Conservation (phyloP, 2,329 filamentous ascomycete genomes). For the Paecilomyces dactylethromorphus region DNA sequence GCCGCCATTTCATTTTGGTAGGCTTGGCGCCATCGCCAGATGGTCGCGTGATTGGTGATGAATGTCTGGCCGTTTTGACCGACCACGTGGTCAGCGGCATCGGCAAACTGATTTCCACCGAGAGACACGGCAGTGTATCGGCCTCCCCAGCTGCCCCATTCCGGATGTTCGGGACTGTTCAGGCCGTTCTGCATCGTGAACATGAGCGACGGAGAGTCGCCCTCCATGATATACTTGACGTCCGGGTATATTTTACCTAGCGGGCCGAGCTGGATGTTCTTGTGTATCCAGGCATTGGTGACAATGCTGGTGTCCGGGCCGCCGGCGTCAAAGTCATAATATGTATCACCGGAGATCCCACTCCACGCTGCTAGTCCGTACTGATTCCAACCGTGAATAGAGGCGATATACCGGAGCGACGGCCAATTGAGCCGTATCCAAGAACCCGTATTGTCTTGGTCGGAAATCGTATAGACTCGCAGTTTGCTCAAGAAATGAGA, state of each 20-base stretch:
- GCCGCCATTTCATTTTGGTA: slow-evolving; percentile 48
- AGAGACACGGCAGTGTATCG: slow-evolving; percentile 19
- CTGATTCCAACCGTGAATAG: slow-evolving; percentile 50
- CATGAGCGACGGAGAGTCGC: slow-evolving; percentile 40
- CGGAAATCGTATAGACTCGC: slow-evolving; percentile 51
- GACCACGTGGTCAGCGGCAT: slow-evolving; percentile 28
- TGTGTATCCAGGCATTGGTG: slow-evolving; percentile 46
- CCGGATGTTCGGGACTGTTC: slow-evolving; percentile 28
- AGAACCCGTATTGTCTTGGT: slow-evolving; percentile 52
- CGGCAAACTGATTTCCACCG: slow-evolving; percentile 17
- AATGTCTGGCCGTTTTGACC: slow-evolving; percentile 25
- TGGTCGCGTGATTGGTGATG: slow-evolving; percentile 40
- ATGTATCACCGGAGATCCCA: slow-evolving; percentile 48
- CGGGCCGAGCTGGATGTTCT: slow-evolving; percentile 48
- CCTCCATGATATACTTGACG: slow-evolving; percentile 47
- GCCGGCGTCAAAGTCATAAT: slow-evolving; percentile 42
- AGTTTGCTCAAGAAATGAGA: slow-evolving; percentile 35
- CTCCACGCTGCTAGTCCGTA: slow-evolving; percentile 51
- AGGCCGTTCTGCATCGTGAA: slow-evolving; percentile 39
- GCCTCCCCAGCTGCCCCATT: slow-evolving; percentile 41
- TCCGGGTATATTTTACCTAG: slow-evolving; percentile 43
- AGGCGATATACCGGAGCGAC: slow-evolving; percentile 50
- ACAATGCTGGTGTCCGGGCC: slow-evolving; percentile 45
- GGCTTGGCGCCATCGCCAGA: slow-evolving; percentile 49
- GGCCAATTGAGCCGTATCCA: slow-evolving; percentile 52